phyloP scores from a whole-genome alignment of 495 filamentous ascomycete genomes.

The Neurospora sp. region DNA sequence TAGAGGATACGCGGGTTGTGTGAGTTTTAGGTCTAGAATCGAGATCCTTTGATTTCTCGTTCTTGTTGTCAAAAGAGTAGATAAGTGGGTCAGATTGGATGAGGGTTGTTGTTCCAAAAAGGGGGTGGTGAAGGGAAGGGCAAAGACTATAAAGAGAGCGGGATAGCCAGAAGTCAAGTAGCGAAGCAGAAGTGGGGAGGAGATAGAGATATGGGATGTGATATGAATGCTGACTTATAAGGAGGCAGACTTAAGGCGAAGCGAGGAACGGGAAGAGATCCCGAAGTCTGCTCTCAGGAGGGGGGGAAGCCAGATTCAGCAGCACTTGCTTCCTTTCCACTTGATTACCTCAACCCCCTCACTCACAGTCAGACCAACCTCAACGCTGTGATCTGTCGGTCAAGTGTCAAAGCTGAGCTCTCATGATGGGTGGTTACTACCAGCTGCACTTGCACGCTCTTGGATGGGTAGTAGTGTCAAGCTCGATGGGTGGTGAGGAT shows the following conservation, averaged over 20 bases:
- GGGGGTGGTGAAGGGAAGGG: not conserved
- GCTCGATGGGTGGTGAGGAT: not conserved
- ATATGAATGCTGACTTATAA: not conserved
- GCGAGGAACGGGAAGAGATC: not conserved
- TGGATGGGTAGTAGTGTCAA: not conserved
- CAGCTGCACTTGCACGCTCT: not conserved
- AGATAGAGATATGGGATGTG: not conserved
- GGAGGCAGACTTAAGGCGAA: not conserved
- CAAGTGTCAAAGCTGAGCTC: not conserved
- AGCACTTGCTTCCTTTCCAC: not conserved
- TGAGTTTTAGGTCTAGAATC: not conserved
- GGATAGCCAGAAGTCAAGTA: not conserved
- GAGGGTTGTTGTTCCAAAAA: not conserved
- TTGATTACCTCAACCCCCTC: not conserved
- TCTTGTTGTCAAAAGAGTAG: not conserved
- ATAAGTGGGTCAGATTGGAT: not conserved
- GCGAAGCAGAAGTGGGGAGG: not conserved
- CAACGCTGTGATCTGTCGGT: not conserved
- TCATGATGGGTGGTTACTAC: not conserved
- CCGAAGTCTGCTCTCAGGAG: not conserved
- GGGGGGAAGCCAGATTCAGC: not conserved
- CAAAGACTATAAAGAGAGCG: not conserved
- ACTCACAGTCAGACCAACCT: not conserved
- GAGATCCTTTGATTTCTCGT: not conserved
- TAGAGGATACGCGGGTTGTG: not conserved